Evolutionary conservation across 1,284 basidiomycete genomes (phyloP), one percentile per base, ranked within the genome.

Genomic region (Rhizoctonia solani): DNA sequence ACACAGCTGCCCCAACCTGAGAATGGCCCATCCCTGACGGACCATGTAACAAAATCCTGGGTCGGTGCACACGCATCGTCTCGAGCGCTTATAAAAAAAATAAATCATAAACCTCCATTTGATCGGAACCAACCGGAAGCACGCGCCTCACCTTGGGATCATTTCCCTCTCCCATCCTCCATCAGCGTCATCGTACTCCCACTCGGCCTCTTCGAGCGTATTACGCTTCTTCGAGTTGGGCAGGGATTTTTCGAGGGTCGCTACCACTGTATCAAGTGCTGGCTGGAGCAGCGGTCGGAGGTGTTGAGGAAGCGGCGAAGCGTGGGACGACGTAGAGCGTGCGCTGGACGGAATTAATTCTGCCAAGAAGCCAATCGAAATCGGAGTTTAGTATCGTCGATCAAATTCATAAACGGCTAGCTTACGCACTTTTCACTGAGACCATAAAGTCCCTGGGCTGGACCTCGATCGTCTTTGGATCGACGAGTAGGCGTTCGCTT

Each of bases 371-470:
- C 49, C 67, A 30, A 34, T 46, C 55, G 52, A 56, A 55, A 55
- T 69, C 59, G 47, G 39, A 54, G 63, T 58, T 29, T 1, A 34
- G 47, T n/a, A 66, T 23, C 49, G 54, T n/a, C 25, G 34, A 29
- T 42, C 32, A 14, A 54, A 25, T 56, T 68, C 37, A 47, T 46
- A 55, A 55, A 29, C 41, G 46, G 29, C 14, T 55, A 58, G 47
- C 63, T 68, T 14, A 81, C 87, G 69, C 73, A 96, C 95, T 95
- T 79, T 98, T 95, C 71, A 98, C 88, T 0, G 95, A 93, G 74
- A 97, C 90, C 93, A 98, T 95, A 75, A 99, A 99, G 77, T 99
- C 97, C 65, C 93, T 85, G 42, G 97, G 83, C 54, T 90, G 87
- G 8, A 98, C 88, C 42, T 83, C 83, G 70, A 99, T 97, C 0